Base-by-base conservation (phyloP, 2,329 filamentous ascomycete genomes). In the Chrysosporium keratinophilum region DNA sequence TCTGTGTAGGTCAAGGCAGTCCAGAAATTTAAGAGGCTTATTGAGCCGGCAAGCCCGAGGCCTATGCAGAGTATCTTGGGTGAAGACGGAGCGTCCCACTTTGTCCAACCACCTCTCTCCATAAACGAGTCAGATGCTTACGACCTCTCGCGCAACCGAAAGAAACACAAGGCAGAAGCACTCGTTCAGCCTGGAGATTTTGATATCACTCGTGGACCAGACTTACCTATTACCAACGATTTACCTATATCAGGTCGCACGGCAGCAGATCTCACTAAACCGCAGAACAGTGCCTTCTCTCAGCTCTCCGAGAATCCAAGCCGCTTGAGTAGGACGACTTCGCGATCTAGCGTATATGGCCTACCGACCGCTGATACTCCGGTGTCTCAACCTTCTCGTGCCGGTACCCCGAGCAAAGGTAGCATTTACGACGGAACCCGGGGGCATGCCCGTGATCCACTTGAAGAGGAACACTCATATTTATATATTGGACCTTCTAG, bases 1-100 rank as follows among this genome's bases (percentile, higher is more conserved):
- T 34, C 15, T 34, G 4, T 46, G 31, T 58, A 88, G 84, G 86
- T 97, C 76, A 93, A 88, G 79, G 93, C 90, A 3, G 91, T 94
- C 40, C 83, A 85, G 58, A 87, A 85, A 55, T 96, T 97, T 75
- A 96, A 94, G 67, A 74, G 79, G 49, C 76, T 94, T 7, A 72
- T 93, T 31, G 75, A 80, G 58, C 73, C 76, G 54, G 77, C 76
- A 56, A 74, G 78, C 61, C 72, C 78, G 4, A 61, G 64, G 11
- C 71, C 75, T 28, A 74, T 83, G 62, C 77, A 81, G 56, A 78
- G 77, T 42, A 79, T 83, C 33, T 72, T 85, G 15, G 81, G 80
- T 3, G 73, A 76, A 53, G 76, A 78, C 33, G 74, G 66, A 49
- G 67, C 71, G 40, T 59, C 78, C 12, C 74, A 77, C 48, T 77